phyloP scores from a whole-genome alignment of 768 basidiomycete genomes.

The Lentinula boryana region DNA sequence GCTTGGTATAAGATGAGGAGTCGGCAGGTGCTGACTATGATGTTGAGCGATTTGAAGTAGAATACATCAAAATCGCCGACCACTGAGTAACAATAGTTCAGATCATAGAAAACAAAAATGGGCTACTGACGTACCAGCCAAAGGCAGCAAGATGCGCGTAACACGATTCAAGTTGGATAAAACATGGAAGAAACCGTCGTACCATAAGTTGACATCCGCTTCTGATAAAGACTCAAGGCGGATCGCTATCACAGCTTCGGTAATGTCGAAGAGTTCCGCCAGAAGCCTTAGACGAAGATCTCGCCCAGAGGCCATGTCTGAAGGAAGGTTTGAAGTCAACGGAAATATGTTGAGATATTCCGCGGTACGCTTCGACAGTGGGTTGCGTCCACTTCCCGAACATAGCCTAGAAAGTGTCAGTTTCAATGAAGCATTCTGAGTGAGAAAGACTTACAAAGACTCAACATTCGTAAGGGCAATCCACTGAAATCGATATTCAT shows the following conservation, averaged over 20 bases:
- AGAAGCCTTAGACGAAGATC: slow-evolving; percentile 28
- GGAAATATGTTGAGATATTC: slow-evolving; percentile 20
- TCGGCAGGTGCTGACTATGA: slow-evolving; percentile 4
- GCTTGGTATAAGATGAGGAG: slow-evolving; percentile 4
- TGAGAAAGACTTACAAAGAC: slow-evolving; percentile 22
- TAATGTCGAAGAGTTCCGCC: slow-evolving; percentile 22
- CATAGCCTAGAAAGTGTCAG: slow-evolving; percentile 22
- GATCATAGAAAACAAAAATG: not conserved
- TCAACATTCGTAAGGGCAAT: slow-evolving; percentile 25
- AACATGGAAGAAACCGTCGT: slow-evolving; percentile 2
- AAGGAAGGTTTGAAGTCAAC: slow-evolving; percentile 21
- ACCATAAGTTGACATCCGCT: slow-evolving; percentile 16
- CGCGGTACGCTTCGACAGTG: slow-evolving; percentile 23
- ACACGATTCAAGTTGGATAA: slow-evolving; percentile 20
- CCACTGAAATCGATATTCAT: slow-evolving; percentile 22
- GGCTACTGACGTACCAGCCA: slow-evolving; percentile 8
- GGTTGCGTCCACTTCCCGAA: slow-evolving; percentile 28
- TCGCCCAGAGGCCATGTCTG: slow-evolving; percentile 16
- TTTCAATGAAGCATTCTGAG: not conserved
- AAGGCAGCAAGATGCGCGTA: slow-evolving; percentile 7
- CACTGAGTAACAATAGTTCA: not conserved
- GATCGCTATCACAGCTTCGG: slow-evolving; percentile 20
- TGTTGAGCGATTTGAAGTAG: slow-evolving; percentile 5
- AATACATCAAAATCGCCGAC: slow-evolving; percentile 7
- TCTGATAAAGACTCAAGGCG: slow-evolving; percentile 17